Percentiles rank a stretch among this genome's conserved stretches.
Evolutionary conservation across 345 rosid species (phyloP).

Genomic region (Theobroma cacao): DNA sequence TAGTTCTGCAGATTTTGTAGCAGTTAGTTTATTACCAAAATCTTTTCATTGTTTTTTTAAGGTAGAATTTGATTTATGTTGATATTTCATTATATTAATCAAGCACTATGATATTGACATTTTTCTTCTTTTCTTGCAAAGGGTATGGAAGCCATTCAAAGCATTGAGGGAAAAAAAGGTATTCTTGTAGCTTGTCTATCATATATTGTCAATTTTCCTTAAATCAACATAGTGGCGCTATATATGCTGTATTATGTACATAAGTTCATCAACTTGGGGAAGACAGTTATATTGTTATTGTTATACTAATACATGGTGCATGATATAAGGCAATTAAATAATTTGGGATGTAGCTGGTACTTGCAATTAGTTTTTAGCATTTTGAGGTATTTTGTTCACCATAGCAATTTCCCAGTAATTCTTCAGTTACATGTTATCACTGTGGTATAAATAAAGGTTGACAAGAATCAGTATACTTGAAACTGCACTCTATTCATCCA

Average conservation of each 20-base stretch:
- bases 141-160: slow-evolving; percentile 23
- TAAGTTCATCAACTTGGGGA: not conserved
- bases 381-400: not conserved
- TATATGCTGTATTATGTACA: not conserved
- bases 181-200: not conserved
- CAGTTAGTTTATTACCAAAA: not conserved
- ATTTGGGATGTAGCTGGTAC: not conserved
- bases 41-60: not conserved
- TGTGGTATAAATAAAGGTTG: not conserved
- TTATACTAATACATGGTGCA: not conserved
- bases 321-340: not conserved
- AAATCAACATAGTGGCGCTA: not conserved
- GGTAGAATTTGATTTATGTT: not conserved
- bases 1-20: not conserved
- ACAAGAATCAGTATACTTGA: not conserved
- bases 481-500: not conserved
- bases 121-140: slow-evolving; percentile 7
- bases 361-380: not conserved
- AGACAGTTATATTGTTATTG: not conserved
- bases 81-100: not conserved
- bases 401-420: not conserved
- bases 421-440: not conserved
- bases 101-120: not conserved
- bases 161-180: slow-evolving; percentile 18
- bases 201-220: not conserved